Base-by-base conservation (phyloP, 441 rosid genomes). In the Lagerstroemia fauriei region DNA sequence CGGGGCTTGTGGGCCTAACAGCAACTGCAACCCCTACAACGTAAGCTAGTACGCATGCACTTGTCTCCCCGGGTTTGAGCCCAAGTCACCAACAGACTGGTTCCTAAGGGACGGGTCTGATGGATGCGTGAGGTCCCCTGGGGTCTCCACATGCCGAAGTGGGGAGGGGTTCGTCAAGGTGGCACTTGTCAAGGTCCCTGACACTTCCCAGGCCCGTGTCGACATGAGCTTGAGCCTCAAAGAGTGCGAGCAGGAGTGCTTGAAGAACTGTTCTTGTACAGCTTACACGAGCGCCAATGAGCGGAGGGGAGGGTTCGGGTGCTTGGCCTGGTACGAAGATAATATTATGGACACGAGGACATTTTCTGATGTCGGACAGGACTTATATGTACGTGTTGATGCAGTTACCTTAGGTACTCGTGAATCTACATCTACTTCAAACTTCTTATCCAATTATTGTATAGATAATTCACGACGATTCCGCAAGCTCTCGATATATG, bases 11-110 rank as follows among this genome's bases (percentile, higher is more conserved):
- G 98, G 98, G 13, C 80, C 85, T 4, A 91, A 92, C 50, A 78
- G 88, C 84, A 84, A 87, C 32, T 95, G 97, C 13, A 88, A 92
- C 85, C 85, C 92, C 0, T 84, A 85, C 8, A 38, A 20, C 9
- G 25, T 87, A 0, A 86, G 50, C 7, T 59, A 65, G 70, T 91
- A 89, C 51, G 88, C 85, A 47, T 95, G 98, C 80, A 77, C 80
- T 10, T 95, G 98, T 77, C 47, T 93, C 20, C 97, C 98, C 0
- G 98, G 97, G 3, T 93, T 87, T 48, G 87, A 86, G 68, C 98
- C 98, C 24, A 90, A 85, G 51, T 89, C 82, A 2, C 86, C 88
- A 0, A 57, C 50, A 0, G 88, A 81, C 9, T 93, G 97, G 98
- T 81, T 24, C 81, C 70, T 90, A 46, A 89, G 94, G 72, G 95